Percentiles rank a stretch among this genome's conserved stretches.
These are phyloP conservation scores for Blumeria hordei DNA, from an alignment of 2,329 filamentous ascomycete species.

Conservation along the genomic window DNA sequence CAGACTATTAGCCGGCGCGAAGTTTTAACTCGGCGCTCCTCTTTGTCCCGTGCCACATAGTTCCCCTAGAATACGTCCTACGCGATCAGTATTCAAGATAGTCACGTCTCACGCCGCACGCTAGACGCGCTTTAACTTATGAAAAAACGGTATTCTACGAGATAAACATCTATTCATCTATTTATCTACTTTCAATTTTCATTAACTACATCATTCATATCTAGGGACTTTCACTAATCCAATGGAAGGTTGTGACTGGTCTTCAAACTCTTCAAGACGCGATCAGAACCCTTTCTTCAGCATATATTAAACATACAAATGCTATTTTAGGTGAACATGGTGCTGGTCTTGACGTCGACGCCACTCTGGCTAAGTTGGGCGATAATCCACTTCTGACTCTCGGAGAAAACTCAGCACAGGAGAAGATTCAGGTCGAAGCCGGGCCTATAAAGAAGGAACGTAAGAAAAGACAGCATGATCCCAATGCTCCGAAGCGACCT, in stretches of 20 bases:
- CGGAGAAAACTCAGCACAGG: conserved; percentile 11
- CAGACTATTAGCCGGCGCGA: conserved; percentile 2
- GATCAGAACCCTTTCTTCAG: conserved; percentile 54
- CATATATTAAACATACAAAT: conserved; percentile 76
- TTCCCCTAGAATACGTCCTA: too few relatives aligned
- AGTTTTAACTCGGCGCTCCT: neutral
- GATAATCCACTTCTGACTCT: conserved; percentile 18
- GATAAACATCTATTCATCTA: too few relatives aligned
- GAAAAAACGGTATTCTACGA: too few relatives aligned
- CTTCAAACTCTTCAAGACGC: conserved; percentile 58
- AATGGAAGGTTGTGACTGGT: conserved; percentile 42
- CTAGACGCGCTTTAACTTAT: too few relatives aligned
- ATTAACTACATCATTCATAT: neutral
- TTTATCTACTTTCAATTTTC: too few relatives aligned
- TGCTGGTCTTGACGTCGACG: conserved; percentile 21
- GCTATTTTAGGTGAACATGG: conserved; percentile 44
- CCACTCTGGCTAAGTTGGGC: conserved; percentile 21
- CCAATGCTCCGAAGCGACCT: conserved; percentile 83
- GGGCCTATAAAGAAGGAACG: conserved; percentile 62
- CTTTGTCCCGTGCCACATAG: conserved; percentile 1
- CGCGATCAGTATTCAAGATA: too few relatives aligned
- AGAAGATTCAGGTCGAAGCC: conserved; percentile 20
- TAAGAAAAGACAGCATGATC: conserved; percentile 69
- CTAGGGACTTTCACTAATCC: conserved; percentile 8
- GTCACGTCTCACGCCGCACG: too few relatives aligned